Percentiles rank a stretch among this genome's conserved stretches.
Conservation (phyloP, 768 basidiomycete genomes). For the Lentinula sp. region DNA sequence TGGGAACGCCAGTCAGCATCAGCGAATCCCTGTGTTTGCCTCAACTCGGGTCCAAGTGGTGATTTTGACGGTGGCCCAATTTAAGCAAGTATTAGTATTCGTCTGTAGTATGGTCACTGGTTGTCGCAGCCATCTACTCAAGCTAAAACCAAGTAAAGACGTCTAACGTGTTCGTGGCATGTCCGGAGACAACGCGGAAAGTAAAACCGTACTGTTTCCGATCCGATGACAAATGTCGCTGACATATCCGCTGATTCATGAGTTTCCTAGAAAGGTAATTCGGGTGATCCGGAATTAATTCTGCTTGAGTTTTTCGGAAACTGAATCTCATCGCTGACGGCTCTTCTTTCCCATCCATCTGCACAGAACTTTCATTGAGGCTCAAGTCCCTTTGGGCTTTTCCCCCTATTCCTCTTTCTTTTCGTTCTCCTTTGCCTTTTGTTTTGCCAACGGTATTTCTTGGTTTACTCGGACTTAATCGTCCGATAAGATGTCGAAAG, state of each 20-base stretch:
- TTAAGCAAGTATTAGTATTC: too few species aligned
- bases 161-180: neutral
- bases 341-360: neutral
- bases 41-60: too few species aligned
- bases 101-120: too few species aligned
- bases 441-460: neutral
- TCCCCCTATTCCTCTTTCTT: neutral
- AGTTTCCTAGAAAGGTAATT: neutral
- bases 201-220: neutral
- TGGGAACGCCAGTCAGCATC: too few species aligned
- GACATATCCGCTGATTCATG: neutral
- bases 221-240: neutral
- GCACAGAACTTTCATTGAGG: neutral
- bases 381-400: neutral
- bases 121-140: too few species aligned
- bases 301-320: neutral
- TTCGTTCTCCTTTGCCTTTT: neutral
- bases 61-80: too few species aligned
- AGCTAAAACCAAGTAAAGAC: too few species aligned
- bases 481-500: neutral
- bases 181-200: neutral
- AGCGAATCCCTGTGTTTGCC: too few species aligned
- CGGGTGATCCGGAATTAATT: neutral
- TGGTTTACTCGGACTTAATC: neutral
- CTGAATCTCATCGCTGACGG: neutral